Base-by-base conservation (phyloP, 495 filamentous ascomycete species). In the Talaromyces stipitatus region DNA sequence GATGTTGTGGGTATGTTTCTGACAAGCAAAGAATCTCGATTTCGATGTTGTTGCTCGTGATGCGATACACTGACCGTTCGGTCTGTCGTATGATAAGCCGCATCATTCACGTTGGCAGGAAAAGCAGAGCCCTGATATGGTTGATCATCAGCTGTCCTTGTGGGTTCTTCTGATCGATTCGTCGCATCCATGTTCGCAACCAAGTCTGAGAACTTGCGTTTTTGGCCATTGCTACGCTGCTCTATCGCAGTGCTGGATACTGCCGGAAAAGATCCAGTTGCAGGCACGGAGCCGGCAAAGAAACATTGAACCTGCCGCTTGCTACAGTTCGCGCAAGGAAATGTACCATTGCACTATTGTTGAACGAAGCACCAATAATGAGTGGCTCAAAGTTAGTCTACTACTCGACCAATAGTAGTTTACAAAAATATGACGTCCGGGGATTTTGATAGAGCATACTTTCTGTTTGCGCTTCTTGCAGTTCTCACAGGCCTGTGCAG, bases 241-340 rank as follows among this genome's bases (percentile, higher is more conserved):
- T 55, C 54, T 24, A 36, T 14, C 5, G 24, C 22, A 12, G 54
- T 14, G 46, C 23, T 43, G 54, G 32, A 4, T 16, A n/a, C 4
- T 4, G n/a, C 54, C 18, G 38, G 33, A 11, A 41, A 6, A 11
- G 23, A 46, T 18, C 54, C 54, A 20, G 54, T 55, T n/a, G 54
- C 54, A 41, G 54, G 38, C 14, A 30, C 38, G 4, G 54, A 14
- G 10, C 20, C 22, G n/a, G 14, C 23, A 18, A 55, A 55, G 22
- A 55, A 29, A 22, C 54, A 55, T 29, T 43, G 54, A 11, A 55
- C 54, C 26, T 18, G 33, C n/a, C 54, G 54, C 38, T 55, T 55
- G 38, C 38, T 62, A 55, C 73, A 76, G 46, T 71, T 73, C 2
- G 64, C 55, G 52, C 73, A 76, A 7, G 73, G 73, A 50, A 72